phyloP scores from a whole-genome alignment of 2,329 filamentous ascomycete species.

The Meredithiella fracta region DNA sequence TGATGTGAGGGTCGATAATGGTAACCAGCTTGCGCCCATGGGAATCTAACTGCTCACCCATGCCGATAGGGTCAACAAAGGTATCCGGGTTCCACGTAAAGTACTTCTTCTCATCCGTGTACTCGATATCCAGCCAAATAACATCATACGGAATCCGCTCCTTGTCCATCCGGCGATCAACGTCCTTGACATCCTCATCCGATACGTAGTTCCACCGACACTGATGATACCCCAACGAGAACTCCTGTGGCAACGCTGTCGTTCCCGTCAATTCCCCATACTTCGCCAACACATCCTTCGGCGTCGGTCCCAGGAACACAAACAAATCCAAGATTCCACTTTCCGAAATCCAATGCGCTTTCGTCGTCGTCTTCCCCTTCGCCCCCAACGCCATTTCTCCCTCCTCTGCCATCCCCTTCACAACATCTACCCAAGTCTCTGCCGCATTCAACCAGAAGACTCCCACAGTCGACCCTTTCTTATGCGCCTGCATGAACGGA shows the following conservation, averaged over 20 bases:
- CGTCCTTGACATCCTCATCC: slow-evolving; percentile 91
- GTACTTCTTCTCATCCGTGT: slow-evolving; percentile 92
- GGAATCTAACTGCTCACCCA: slow-evolving; percentile 74
- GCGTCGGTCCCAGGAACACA: slow-evolving; percentile 79
- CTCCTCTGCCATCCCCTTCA: slow-evolving; percentile 66
- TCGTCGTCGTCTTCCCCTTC: slow-evolving; percentile 53
- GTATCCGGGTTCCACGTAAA: slow-evolving; percentile 91
- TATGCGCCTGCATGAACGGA: slow-evolving; percentile 94
- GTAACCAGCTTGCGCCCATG: slow-evolving; percentile 80
- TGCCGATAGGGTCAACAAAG: slow-evolving; percentile 70
- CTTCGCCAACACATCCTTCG: slow-evolving; percentile 61
- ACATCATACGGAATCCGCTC: slow-evolving; percentile 92
- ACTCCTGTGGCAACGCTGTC: slow-evolving; percentile 80
- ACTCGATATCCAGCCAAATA: slow-evolving; percentile 98
- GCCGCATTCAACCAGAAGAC: slow-evolving; percentile 96
- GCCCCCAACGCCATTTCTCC: slow-evolving; percentile 66
- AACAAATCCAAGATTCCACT: slow-evolving; percentile 80
- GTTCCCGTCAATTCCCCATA: slow-evolving; percentile 87
- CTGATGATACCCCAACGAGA: slow-evolving; percentile 86
- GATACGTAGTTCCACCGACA: slow-evolving; percentile 98
- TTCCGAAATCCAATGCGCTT: slow-evolving; percentile 96
- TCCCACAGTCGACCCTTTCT: slow-evolving; percentile 81
- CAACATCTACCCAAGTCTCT: slow-evolving; percentile 93
- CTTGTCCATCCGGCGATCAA: slow-evolving; percentile 92
- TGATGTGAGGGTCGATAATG: slow-evolving; percentile 96